A percentile compares a stretch with the other conserved stretches of the same genome.
Evolutionary conservation across 73 alveolate species (phyloP).

Genomic region (Halteria grandinella): DNA sequence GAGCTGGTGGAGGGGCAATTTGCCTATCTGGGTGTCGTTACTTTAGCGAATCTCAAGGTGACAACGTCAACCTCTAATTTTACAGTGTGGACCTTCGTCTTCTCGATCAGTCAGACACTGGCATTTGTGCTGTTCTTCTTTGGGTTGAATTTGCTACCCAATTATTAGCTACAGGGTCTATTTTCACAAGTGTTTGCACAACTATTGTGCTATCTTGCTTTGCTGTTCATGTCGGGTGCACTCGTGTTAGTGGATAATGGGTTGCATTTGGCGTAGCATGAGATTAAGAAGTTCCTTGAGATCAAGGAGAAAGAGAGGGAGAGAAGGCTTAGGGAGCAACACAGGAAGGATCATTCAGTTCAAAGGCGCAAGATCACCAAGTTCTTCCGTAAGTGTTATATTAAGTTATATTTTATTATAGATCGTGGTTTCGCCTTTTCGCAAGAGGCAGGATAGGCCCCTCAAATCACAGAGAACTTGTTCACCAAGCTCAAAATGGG

Average conservation of each 20-base stretch:
- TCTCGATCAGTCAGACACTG: constrained; percentile 14
- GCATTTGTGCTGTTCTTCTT: constrained; percentile 7
- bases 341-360: not conserved
- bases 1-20: constrained; percentile 80
- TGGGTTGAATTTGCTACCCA: not conserved
- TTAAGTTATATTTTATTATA: not conserved
- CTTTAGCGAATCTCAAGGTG: constrained; percentile 88
- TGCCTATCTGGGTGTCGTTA: constrained; percentile 86
- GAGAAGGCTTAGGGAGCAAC: constrained; percentile 1
- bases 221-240: constrained; percentile 34
- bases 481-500: no score
- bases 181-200: not conserved
- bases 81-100: constrained; percentile 22
- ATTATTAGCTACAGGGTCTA: not conserved
- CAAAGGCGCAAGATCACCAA: constrained; percentile 15
- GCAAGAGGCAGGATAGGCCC: constrained; percentile 62
- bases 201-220: constrained; percentile 12
- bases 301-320: not conserved
- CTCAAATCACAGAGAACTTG: constrained; percentile 53
- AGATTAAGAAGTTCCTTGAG: constrained; percentile 6
- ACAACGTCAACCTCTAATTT: constrained; percentile 57
- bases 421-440: constrained; percentile 65
- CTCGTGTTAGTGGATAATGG: constrained; percentile 46
- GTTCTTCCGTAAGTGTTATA: constrained; percentile 6
- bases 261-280: constrained; percentile 25